phyloP scores from a whole-genome alignment of 768 basidiomycete species.

The Amanita fuliginea region DNA sequence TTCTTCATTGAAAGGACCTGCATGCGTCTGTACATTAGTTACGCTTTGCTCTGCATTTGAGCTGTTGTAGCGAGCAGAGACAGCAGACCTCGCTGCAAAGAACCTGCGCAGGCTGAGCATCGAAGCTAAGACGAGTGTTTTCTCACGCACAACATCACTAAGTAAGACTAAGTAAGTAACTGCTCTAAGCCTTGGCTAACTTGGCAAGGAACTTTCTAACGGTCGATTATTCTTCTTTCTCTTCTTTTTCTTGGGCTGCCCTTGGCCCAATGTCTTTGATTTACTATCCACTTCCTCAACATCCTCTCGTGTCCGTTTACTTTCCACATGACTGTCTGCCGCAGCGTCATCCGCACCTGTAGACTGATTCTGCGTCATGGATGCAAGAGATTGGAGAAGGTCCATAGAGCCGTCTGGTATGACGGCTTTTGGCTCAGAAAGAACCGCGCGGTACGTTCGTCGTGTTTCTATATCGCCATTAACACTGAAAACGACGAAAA shows the following conservation, averaged over 20 bases:
- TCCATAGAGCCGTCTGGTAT: conserved; percentile 25
- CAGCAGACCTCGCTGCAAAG: too few species aligned
- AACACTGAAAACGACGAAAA: neutral
- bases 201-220: conserved; percentile 1
- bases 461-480: conserved; percentile 49
- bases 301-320: too few species aligned
- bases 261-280: neutral
- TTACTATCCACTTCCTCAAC: too few species aligned
- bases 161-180: neutral
- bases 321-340: neutral
- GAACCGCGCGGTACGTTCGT: conserved; percentile 66
- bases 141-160: too few species aligned
- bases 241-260: conserved; percentile 1
- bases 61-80: too few species aligned
- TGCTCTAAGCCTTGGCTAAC: neutral
- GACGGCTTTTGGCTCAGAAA: conserved; percentile 65
- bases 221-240: conserved; percentile 3
- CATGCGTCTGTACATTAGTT: too few species aligned
- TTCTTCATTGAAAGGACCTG: conserved; percentile 22
- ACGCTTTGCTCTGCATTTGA: too few species aligned
- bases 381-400: neutral
- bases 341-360: neutral
- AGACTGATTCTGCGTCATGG: neutral
- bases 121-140: too few species aligned
- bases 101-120: too few species aligned